Base-by-base conservation (phyloP, 1,139 yeast species). In the Yamadazyma oceani region DNA sequence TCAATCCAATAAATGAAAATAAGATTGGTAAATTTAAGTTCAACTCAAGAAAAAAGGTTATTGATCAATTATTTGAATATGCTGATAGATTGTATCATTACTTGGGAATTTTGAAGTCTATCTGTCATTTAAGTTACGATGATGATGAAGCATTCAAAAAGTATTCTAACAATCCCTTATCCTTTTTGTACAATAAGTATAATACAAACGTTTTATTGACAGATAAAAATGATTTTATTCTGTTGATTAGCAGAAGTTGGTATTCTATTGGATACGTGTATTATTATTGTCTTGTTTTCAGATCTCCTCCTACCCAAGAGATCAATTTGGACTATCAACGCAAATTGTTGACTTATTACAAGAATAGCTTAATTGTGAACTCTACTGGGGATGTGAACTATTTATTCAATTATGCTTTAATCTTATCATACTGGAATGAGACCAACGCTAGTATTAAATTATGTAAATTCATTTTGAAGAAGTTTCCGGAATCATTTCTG, bases 401-500 rank as follows among this genome's bases (percentile, higher is more conserved):
- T 38, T 52, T 70, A 32, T 65, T 66, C 48, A 57, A 55, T 36
- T 71, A 70, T 50, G 74, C 74, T 2, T 59, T 66, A 39, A 50
- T 55, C 3, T 57, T 71, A 40, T 60, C 75, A 1, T 55, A 64
- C 44, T 48, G 50, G 17, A 50, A 58, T 5, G 48, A 58, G 11
- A 43, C 63, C 19, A 49, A 50, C 21, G 57, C 59, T n/a, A 55
- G 75, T 15, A 42, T 60, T 17, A 69, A 62, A 45, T 56, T 71
- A 41, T 62, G 71, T 47, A 71, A 70, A 44, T 70, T 68, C 43
- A 68, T 68, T 13, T 58, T 71, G 51, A 69, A 67, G 40, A 61
- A 63, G 45, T 68, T 53, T 39, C 75, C 75, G 0, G 73, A 70
- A 44, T 60, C 69, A 4, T 71, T 71, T 56, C 65, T 63, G 42